Evolutionary conservation across 148 eudicot genomes (phyloP), one percentile per base, ranked within the genome.

Genomic region (Talinum fruticosum): DNA sequence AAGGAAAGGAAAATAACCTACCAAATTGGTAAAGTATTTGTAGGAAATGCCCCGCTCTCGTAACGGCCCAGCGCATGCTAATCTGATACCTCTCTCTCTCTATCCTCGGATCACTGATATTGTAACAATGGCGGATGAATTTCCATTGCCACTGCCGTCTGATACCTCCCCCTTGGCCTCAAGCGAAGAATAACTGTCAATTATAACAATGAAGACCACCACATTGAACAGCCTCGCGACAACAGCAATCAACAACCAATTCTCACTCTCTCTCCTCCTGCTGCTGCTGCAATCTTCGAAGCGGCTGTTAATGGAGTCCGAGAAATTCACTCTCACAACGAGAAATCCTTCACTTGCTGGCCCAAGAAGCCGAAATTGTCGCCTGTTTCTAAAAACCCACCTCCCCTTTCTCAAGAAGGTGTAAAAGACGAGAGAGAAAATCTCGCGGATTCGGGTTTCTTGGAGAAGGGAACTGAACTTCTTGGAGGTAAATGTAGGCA

Each of bases 101-200:
- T 41, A 2, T 19, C 54, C 23, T 19, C 57, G 18, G 23, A 51
- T 49, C 5, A 2, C 32, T 26, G 44, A 23, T 49, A n/a, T 57
- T 44, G 34, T 19, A 77, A 66, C 74, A 77, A 81, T 81, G 84
- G 80, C 84, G 38, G 84, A 77, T 66, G 77, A 81, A 21, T 45
- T 64, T 5, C 72, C 72, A 62, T 71, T 61, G 30, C 49, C 57
- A 51, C 23, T 19, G 57, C 23, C 47, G 15, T 26, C 76, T 35
- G 15, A 18, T 4, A 59, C 34, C 24, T 47, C 78, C 14, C 68
- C 74, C 30, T 6, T 36, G 53, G 73, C 35, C 30, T 51, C 66
- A 67, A 74, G 29, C 75, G 35, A 29, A 41, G 44, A 26, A 75
- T 32, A 62, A 33, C 21, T 15, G 57, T 51, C 57, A 38, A 66